These are phyloP conservation scores for Canariomyces notabilis DNA, from an alignment of 2,329 filamentous ascomycete species.

Conservation along the genomic window DNA sequence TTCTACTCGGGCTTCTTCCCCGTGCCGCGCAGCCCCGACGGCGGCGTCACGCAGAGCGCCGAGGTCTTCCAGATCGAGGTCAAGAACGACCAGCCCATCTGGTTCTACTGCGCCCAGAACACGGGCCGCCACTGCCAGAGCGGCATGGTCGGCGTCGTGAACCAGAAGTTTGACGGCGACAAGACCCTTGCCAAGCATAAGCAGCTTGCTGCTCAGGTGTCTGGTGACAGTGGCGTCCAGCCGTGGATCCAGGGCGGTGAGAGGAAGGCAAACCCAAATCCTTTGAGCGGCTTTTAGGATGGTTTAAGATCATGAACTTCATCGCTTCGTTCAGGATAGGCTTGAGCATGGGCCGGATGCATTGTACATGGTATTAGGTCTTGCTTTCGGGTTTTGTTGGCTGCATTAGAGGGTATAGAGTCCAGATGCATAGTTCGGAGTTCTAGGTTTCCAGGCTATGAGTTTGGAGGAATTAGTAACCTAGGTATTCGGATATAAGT, in stretches of 20 bases:
- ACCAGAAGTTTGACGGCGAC: conserved; percentile 39
- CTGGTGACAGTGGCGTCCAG: conserved; percentile 29
- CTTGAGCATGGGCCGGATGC: too few species aligned
- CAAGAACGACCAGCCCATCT: conserved; percentile 37
- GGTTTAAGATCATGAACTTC: too few species aligned
- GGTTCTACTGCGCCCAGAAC: conserved; percentile 42
- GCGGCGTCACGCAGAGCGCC: conserved; percentile 28
- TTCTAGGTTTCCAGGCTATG: too few species aligned
- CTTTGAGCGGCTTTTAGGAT: conserved; percentile 33
- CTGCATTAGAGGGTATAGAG: too few species aligned
- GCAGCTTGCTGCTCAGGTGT: conserved; percentile 32
- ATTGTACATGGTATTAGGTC: too few species aligned
- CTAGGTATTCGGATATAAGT: too few species aligned
- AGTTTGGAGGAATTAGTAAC: too few species aligned
- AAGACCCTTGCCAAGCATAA: conserved; percentile 36
- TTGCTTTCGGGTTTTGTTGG: too few species aligned
- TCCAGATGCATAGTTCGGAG: too few species aligned
- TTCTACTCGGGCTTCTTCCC: conserved; percentile 45
- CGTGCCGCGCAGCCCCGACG: conserved; percentile 15
- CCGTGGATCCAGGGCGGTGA: conserved; percentile 32
- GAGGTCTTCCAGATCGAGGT: conserved; percentile 43
- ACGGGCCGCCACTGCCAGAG: conserved; percentile 41
- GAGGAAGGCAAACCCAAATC: conserved; percentile 39
- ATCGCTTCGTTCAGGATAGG: too few species aligned
- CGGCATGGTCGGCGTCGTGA: conserved; percentile 46